Evolutionary conservation across 2,329 filamentous ascomycete genomes (phyloP).

Genomic region (Alternaria longipes): DNA sequence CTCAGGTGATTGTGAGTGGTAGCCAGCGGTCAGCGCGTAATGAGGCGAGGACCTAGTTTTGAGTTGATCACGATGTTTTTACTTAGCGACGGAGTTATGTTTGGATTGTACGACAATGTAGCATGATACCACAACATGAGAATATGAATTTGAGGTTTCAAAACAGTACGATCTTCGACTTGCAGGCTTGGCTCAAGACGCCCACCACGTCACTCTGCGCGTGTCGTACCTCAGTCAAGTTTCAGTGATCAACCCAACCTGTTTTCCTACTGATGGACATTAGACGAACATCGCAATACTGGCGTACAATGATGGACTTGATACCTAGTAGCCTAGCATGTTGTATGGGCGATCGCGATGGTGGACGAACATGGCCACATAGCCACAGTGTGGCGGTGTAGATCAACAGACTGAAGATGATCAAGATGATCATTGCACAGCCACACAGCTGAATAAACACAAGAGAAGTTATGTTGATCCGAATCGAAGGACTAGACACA

Average conservation of each 20-base stretch:
- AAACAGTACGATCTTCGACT: not conserved
- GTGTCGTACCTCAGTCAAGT: not conserved
- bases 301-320: not conserved
- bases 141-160: not conserved
- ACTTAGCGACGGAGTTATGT: not conserved
- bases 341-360: not conserved
- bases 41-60: not conserved
- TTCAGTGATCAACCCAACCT: not conserved
- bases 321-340: not conserved
- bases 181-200: not conserved
- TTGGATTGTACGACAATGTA: not conserved
- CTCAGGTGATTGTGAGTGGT: not conserved
- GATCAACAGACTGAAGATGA: not conserved
- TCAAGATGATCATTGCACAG: not conserved
- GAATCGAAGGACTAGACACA: not conserved
- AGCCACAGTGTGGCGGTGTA: slow-evolving; percentile 4
- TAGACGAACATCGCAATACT: not conserved
- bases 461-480: not conserved
- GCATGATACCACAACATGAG: not conserved
- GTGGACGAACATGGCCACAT: not conserved
- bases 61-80: not conserved
- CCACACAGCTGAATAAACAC: not conserved
- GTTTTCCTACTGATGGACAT: not conserved
- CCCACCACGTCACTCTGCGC: slow-evolving; percentile 2
- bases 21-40: not conserved